These are phyloP conservation scores for Linnemannia schmuckeri DNA, from an alignment of 192 early-diverging fungal species.

Conservation along the genomic window DNA sequence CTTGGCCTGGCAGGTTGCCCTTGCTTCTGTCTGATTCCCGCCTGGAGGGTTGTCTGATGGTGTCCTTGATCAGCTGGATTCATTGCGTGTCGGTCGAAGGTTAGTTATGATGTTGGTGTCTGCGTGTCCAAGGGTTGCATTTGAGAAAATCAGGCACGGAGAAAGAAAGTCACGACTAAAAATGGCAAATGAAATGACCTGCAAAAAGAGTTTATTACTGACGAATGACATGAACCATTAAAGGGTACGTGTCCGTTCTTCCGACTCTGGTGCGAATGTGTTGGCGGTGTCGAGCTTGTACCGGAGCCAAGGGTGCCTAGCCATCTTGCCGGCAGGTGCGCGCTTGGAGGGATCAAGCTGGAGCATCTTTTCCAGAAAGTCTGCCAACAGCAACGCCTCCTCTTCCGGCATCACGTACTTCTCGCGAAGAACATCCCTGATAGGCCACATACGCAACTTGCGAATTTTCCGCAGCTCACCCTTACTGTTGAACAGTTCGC, in stretches of 20 bases:
- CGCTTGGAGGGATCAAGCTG: constrained; percentile 70
- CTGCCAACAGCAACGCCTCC: constrained; percentile 81
- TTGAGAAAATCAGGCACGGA: neutral
- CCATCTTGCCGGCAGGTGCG: constrained; percentile 67
- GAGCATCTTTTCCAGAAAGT: constrained; percentile 90
- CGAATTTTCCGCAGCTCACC: constrained; percentile 92
- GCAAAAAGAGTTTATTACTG: neutral
- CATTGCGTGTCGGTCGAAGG: neutral
- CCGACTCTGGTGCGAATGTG: neutral
- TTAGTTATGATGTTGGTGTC: neutral
- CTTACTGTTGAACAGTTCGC: constrained; percentile 89
- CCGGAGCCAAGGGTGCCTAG: constrained; percentile 69
- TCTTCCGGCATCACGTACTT: constrained; percentile 83
- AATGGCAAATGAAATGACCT: neutral
- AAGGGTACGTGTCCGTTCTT: neutral
- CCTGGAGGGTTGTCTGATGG: constrained; percentile 21
- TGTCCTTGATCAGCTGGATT: constrained; percentile 8
- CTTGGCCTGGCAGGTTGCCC: neutral
- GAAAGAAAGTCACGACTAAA: neutral
- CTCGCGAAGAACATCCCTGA: constrained; percentile 88
- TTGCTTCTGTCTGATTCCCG: constrained; percentile 23
- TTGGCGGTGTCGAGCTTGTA: neutral
- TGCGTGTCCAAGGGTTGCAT: neutral
- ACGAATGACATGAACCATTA: neutral
- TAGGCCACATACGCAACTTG: constrained; percentile 84